phyloP scores from a whole-genome alignment of 257 asterid species.

The Phtheirospermum japonicum region DNA sequence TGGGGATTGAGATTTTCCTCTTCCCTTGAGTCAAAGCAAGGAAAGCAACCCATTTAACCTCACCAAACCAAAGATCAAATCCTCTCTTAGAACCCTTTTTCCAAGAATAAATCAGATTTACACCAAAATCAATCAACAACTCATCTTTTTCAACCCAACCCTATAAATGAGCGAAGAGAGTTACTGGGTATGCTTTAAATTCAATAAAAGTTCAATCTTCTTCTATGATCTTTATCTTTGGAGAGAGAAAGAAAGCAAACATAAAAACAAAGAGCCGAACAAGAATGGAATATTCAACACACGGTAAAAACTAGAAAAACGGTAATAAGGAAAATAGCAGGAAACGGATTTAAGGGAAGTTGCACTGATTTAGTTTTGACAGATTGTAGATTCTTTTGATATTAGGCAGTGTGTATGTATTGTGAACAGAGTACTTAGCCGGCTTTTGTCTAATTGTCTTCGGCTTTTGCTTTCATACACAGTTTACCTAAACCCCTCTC shows the following conservation, averaged over 20 bases:
- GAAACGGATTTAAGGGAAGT: conserved; percentile 26
- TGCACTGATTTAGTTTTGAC: conserved; percentile 28
- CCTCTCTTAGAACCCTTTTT: conserved; percentile 29
- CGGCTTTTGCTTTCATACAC: conserved; percentile 40
- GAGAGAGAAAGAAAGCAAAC: conserved; percentile 10
- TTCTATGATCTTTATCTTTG: too few relatives aligned
- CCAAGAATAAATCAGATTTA: conserved; percentile 33
- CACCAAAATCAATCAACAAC: conserved; percentile 32
- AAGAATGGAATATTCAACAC: conserved; percentile 24
- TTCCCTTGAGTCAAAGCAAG: conserved; percentile 87
- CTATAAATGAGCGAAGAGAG: conserved; percentile 27
- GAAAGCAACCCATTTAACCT: conserved; percentile 83
- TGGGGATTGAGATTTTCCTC: conserved; percentile 70
- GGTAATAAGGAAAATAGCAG: conserved; percentile 14
- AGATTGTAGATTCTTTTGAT: conserved; percentile 30
- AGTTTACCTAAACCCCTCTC: conserved; percentile 24
- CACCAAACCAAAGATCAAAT: conserved; percentile 36
- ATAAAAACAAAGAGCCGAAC: conserved; percentile 15
- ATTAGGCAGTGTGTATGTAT: too few relatives aligned
- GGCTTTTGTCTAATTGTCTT: conserved; percentile 56
- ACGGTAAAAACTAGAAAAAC: neutral
- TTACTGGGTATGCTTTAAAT: conserved; percentile 25
- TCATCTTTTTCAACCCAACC: conserved; percentile 39
- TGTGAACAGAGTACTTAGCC: conserved; percentile 40
- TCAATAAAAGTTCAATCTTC: conserved; percentile 28